Evolutionary conservation across 768 basidiomycete genomes (phyloP), one percentile per base, ranked within the genome.

Genomic region (Mycena crocata): DNA sequence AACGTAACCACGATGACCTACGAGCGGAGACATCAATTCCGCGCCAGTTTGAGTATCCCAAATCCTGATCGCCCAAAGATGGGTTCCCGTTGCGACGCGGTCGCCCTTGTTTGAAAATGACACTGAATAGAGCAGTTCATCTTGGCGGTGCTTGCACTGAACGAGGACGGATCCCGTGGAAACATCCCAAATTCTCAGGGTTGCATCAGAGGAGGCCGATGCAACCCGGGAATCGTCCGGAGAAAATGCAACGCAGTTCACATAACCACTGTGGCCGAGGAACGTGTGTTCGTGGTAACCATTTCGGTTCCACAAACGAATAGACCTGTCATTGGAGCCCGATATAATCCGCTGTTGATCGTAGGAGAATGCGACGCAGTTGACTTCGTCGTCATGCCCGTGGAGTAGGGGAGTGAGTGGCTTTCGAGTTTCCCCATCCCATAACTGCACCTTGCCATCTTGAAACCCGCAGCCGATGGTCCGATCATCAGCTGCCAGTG

Each of bases 391-490:
- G 3, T 35, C 13, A 35, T 62, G 61, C 8, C 24, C 42, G 24
- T 6, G 15, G 5, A 46, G 34, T 21, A 55, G 31, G 1, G 42
- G 61, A 31, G 52, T 45, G 12, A 55, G 32, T 39, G 13, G 23
- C 24, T 45, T 17, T 30, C 31, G 42, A 23, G 51, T 23, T n/a
- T 61, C n/a, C 12, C 19, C 28, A 21, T 62, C 30, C 61, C 51
- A 62, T 24, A 55, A n/a, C 28, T 62, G 61, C 0, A 62, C 23
- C 17, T 24, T 28, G 13, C 61, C 61, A 48, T 55, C 52, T 17
- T 23, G 1, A 13, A 55, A 62, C 9, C 61, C 61, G n/a, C 61
- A 62, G 23, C 30, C 42, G 39, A 62, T 12, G 17, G 61, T 62
- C 12, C 12, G 9, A 26, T 62, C 52, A 24, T 62, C 61, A 1